phyloP scores from a whole-genome alignment of 2,329 filamentous ascomycete species.

The Pseudocercospora fuligena region DNA sequence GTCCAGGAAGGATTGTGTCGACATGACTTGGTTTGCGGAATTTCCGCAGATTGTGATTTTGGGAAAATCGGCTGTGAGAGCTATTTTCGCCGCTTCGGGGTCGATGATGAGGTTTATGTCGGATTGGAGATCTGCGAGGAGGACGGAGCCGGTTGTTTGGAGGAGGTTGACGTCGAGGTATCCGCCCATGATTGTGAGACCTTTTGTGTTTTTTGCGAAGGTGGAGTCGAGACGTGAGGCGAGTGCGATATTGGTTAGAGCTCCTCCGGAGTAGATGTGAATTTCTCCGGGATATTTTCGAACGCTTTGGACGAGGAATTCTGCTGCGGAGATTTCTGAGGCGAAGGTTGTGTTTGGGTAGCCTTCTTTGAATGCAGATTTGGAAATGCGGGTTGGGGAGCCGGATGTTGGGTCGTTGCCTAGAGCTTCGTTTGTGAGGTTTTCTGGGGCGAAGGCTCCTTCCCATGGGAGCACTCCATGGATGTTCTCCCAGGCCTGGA shows the following conservation, averaged over 20 bases:
- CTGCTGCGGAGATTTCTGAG: slow-evolving; percentile 46
- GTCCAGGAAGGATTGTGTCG: slow-evolving; percentile 46
- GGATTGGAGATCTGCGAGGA: slow-evolving; percentile 36
- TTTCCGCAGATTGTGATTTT: slow-evolving; percentile 53
- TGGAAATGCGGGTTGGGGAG: slow-evolving; percentile 48
- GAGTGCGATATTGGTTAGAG: slow-evolving; percentile 57
- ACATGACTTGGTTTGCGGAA: slow-evolving; percentile 54
- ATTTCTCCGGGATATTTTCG: slow-evolving; percentile 57
- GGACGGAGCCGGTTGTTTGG: slow-evolving; percentile 36
- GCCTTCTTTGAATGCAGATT: slow-evolving; percentile 52
- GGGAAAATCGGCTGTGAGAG: slow-evolving; percentile 54
- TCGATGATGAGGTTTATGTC: slow-evolving; percentile 59
- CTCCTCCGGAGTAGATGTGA: slow-evolving; percentile 53
- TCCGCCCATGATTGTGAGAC: slow-evolving; percentile 57
- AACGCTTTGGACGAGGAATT: slow-evolving; percentile 54
- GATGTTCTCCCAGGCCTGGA: slow-evolving; percentile 50
- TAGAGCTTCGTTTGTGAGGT: slow-evolving; percentile 47
- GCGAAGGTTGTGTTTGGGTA: slow-evolving; percentile 52
- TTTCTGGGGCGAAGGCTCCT: slow-evolving; percentile 52
- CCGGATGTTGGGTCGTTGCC: slow-evolving; percentile 55
- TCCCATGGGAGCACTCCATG: slow-evolving; percentile 53
- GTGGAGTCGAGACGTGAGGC: slow-evolving; percentile 53
- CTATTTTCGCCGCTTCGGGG: slow-evolving; percentile 57
- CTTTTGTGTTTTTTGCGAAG: slow-evolving; percentile 54
- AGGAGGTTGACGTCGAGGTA: slow-evolving; percentile 50